A percentile compares a stretch with the other conserved stretches of the same genome.
Evolutionary conservation across 371 early-diverging fungal genomes (phyloP).

Genomic region (Rhizopus arrhizus): DNA sequence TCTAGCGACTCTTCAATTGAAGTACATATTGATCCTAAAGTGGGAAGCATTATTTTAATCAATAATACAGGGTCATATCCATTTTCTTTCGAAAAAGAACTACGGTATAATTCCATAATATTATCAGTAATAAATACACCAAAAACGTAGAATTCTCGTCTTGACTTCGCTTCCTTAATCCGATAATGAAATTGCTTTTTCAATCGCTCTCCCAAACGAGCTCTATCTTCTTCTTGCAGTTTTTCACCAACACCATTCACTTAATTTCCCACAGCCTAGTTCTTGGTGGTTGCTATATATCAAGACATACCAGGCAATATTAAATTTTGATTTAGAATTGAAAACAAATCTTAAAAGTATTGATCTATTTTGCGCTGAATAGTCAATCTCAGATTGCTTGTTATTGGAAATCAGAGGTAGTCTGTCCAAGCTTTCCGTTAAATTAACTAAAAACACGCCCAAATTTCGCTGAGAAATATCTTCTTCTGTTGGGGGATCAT

Average conservation of each 20-base stretch:
- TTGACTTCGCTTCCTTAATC: conserved; percentile 18
- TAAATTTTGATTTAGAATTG: conserved; percentile 19
- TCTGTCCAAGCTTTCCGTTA: conserved; percentile 23
- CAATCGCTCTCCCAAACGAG: conserved; percentile 18
- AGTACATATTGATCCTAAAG: conserved; percentile 14
- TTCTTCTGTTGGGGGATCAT: conserved; percentile 23
- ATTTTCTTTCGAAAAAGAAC: conserved; percentile 20
- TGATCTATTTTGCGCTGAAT: conserved; percentile 18
- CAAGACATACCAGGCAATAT: conserved; percentile 18
- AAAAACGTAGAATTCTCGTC: conserved; percentile 15
- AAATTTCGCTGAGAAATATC: conserved; percentile 19
- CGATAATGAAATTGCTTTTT: conserved; percentile 20
- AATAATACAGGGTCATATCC: conserved; percentile 15
- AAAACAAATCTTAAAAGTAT: conserved; percentile 21
- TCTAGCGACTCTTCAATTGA: conserved; percentile 17
- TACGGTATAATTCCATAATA: conserved; percentile 19
- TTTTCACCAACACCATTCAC: conserved; percentile 10
- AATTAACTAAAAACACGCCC: conserved; percentile 11
- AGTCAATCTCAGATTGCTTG: conserved; percentile 21
- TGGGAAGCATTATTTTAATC: conserved; percentile 20
- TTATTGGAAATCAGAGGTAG: conserved; percentile 12
- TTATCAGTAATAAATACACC: conserved; percentile 17
- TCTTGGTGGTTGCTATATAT: conserved; percentile 19
- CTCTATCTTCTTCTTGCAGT: conserved; percentile 22
- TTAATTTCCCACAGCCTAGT: conserved; percentile 20